phyloP scores from a whole-genome alignment of 345 rosid genomes.

The Acer campestre region DNA sequence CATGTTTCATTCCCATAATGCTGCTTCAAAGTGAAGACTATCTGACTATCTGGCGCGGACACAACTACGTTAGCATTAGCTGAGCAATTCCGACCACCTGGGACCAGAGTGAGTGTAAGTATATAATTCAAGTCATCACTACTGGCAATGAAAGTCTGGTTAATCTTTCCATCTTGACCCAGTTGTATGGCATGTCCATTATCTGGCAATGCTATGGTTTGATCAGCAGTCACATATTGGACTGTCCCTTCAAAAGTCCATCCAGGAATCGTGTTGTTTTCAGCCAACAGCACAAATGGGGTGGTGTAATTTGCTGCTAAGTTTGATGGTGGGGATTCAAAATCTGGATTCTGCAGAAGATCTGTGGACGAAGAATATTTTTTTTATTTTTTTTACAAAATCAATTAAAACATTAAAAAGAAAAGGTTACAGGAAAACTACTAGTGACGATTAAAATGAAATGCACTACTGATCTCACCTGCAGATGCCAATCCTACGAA shows the following conservation, averaged over 20 bases:
- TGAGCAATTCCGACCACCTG: constrained; percentile 47
- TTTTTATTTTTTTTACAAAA: too few species aligned
- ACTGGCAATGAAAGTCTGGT: constrained; percentile 51
- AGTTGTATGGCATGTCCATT: constrained; percentile 52
- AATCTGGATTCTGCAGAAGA: constrained; percentile 57
- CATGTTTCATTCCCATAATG: constrained; percentile 42
- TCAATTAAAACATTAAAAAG: not conserved
- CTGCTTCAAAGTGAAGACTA: constrained; percentile 36
- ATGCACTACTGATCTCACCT: constrained; percentile 32
- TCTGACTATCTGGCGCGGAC: constrained; percentile 50
- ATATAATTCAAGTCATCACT: constrained; percentile 37
- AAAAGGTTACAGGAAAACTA: not conserved
- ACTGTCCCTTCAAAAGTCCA: constrained; percentile 57
- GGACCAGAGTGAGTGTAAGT: constrained; percentile 45
- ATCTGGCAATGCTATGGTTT: constrained; percentile 36
- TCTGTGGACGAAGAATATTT: constrained; percentile 31
- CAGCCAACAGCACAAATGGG: constrained; percentile 32
- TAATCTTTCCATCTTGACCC: constrained; percentile 56
- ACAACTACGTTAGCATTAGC: constrained; percentile 31
- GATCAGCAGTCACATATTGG: constrained; percentile 38
- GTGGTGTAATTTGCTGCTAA: constrained; percentile 23
- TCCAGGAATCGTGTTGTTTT: constrained; percentile 56
- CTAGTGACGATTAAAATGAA: not conserved
- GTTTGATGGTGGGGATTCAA: constrained; percentile 51
- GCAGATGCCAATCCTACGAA: constrained; percentile 37